Base-by-base conservation (phyloP, 108 stramenopile genomes). In the Asterionellopsis glacialis region DNA sequence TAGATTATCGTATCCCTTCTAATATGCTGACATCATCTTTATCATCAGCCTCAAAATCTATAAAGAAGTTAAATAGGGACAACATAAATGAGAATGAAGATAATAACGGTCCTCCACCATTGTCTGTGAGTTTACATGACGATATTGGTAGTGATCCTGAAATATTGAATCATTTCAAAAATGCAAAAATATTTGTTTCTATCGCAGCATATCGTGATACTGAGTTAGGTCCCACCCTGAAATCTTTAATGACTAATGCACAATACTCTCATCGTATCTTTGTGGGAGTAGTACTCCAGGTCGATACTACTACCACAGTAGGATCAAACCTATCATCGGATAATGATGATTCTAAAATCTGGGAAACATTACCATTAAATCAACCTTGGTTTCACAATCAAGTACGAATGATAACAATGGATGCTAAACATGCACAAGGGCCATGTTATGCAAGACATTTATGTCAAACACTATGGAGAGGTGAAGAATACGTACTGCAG, bases 401-500 rank as follows among this genome's bases (percentile, higher is more conserved):
- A 48, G 33, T 82, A 38, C 79, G 83, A 26, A 57, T 52, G 22
- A 55, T 82, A 2, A 65, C 54, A 0, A 45, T 88, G 58, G 66
- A 80, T 22, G 72, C 72, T 26, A 63, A 64, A 16, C 69, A 87
- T 65, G 75, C 86, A 22, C 75, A 68, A 55, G 94, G 93, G n/a
- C 95, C 95, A n/a, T 85, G 85, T 69, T 87, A 78, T 59, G 95
- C 93, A 49, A 73, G 95, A 11, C 59, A 64, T 22, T 64, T 85
- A 18, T 87, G 80, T 16, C 86, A 90, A 73, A 63, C 70, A 41
- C 62, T 95, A 19, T 87, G 80, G 59, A 74, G 83, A 21, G 96
- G 81, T 4, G 96, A 96, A 73, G 73, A 85, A 33, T 96, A 88
- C 71, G 52, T 85, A 21, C 63, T 96, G 25, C 94, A 95, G 75